Evolutionary conservation across 176 grass and related monocot genomes (phyloP).

Genomic region (Oropetium thomaeum): DNA sequence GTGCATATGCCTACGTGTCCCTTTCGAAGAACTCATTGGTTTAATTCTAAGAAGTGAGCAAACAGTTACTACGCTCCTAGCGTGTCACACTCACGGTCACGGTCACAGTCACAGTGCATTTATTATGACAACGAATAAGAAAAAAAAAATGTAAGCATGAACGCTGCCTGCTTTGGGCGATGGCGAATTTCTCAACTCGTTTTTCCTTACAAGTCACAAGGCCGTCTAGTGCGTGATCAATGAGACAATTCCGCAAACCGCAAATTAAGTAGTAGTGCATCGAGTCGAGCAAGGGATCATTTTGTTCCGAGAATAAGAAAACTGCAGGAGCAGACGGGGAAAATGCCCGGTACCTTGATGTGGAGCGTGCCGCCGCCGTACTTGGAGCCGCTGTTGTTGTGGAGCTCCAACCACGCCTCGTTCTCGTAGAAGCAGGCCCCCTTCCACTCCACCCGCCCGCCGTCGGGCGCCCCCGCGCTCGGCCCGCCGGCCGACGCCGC

Average conservation of each 20-base stretch:
- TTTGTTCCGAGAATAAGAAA: background rate
- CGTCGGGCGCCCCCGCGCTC: background rate
- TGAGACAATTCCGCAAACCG: background rate
- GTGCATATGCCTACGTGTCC: background rate
- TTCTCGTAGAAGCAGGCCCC: conserved; percentile 82
- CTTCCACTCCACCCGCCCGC: conserved; percentile 31
- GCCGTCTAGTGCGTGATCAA: background rate
- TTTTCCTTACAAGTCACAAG: background rate
- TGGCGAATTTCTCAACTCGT: background rate
- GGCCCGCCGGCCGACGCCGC: conserved; percentile 17
- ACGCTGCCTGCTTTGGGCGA: background rate
- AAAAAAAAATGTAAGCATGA: background rate
- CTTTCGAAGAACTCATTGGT: background rate
- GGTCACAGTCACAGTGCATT: background rate
- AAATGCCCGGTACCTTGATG: conserved; percentile 43
- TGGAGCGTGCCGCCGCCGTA: conserved; percentile 65
- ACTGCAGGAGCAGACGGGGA: background rate
- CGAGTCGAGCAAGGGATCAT: too few species aligned
- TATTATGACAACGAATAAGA: background rate
- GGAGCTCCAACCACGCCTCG: conserved; percentile 55
- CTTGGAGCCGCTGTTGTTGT: conserved; percentile 52
- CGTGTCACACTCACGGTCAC: background rate
- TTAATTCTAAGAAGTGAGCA: background rate
- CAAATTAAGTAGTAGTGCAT: background rate
- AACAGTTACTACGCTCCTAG: background rate